Conservation (phyloP, 177 flowering plant species). For the Vitis hybrid region DNA sequence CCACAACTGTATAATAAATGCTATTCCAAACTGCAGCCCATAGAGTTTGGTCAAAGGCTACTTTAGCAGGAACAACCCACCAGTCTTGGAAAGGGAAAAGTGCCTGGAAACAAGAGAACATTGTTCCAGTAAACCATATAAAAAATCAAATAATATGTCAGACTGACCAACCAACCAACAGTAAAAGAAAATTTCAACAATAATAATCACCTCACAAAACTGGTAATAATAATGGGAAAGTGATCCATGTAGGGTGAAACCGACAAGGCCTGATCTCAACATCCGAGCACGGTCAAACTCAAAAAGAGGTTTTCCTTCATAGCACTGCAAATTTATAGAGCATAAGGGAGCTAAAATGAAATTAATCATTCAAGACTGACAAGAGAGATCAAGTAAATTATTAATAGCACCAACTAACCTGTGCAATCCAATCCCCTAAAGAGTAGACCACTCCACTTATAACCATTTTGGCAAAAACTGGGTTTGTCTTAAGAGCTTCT, state of each 20-base stretch:
- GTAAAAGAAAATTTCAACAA: not conserved
- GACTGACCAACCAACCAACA: not conserved
- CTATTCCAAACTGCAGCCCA: conserved; percentile 96
- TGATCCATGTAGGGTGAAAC: conserved; percentile 90
- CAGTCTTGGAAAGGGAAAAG: conserved; percentile 87
- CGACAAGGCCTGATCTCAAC: conserved; percentile 94
- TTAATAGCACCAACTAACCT: conserved; percentile 41
- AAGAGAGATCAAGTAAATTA: not conserved
- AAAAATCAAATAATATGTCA: not conserved
- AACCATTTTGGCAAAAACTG: conserved; percentile 93
- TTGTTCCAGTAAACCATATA: not conserved
- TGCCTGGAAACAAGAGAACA: conserved; percentile 36
- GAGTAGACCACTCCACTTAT: conserved; percentile 97
- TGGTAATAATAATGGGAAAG: conserved; percentile 93
- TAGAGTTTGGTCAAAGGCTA: conserved; percentile 80
- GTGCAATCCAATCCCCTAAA: conserved; percentile 99
- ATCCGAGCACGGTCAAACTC: conserved; percentile 86
- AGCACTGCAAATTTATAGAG: conserved; percentile 52
- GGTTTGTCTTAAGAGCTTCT: conserved; percentile 86
- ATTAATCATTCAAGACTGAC: not conserved
- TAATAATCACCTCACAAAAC: conserved; percentile 74
- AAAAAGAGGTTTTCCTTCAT: conserved; percentile 88
- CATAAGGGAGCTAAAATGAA: not conserved
- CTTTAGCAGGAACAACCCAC: conserved; percentile 98
- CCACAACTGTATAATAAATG: conserved; percentile 70